Evolutionary conservation across 192 early-diverging fungal genomes (phyloP).

Genomic region (Cetraspora pellucida): DNA sequence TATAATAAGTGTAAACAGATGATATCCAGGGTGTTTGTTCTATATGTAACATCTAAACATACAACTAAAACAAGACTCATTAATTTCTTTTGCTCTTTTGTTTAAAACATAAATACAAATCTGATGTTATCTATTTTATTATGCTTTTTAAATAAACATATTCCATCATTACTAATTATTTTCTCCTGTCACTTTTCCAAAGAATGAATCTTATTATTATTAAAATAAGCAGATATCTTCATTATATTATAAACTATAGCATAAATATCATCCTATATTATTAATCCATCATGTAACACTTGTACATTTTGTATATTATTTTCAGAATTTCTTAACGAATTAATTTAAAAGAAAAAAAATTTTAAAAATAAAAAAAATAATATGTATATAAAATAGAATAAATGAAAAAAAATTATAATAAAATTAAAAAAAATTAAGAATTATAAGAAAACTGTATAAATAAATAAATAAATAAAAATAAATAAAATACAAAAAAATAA

Average conservation of each 20-base stretch:
- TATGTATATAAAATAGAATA: background rate
- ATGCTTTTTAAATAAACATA: too few relatives aligned
- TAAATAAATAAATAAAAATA: background rate
- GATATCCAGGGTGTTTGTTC: background rate
- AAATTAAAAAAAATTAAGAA: background rate
- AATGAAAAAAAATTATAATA: background rate
- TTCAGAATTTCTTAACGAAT: background rate
- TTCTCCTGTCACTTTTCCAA: too few relatives aligned
- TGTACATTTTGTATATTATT: too few relatives aligned
- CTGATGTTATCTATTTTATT: too few relatives aligned
- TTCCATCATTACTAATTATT: too few relatives aligned
- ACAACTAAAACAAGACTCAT: background rate
- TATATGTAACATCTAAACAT: background rate
- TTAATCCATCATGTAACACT: too few relatives aligned
- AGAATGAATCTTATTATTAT: too few relatives aligned
- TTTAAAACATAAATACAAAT: background rate
- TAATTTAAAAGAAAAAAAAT: background rate
- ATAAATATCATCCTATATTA: too few relatives aligned
- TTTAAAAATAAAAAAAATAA: background rate
- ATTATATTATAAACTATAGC: too few relatives aligned
- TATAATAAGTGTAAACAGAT: background rate
- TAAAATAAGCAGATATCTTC: too few relatives aligned
- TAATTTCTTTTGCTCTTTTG: background rate
- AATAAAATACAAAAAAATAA: background rate
- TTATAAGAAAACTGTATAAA: background rate